These are phyloP conservation scores for Podaxis carcinomalis DNA, from an alignment of 768 basidiomycete genomes.

Conservation along the genomic window DNA sequence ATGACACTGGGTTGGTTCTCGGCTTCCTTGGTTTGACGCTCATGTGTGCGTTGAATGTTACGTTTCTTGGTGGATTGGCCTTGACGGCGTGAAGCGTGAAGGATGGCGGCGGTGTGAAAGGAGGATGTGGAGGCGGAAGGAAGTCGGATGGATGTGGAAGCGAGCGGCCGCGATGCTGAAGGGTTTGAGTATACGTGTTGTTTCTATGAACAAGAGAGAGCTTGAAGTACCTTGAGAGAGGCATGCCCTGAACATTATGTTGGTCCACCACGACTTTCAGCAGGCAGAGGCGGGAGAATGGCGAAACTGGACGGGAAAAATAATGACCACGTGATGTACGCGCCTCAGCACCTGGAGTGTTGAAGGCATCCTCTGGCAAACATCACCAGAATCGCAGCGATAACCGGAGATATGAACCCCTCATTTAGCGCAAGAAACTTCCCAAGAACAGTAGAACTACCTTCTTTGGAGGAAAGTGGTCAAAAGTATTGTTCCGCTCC, in stretches of 20 bases:
- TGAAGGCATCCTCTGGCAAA: no score
- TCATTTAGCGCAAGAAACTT: no score
- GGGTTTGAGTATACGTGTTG: slow-evolving; percentile 17
- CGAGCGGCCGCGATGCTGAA: background rate
- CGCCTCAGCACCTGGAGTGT: no score
- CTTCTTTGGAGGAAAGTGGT: no score
- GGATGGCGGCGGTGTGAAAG: slow-evolving; percentile 20
- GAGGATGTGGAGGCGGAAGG: slow-evolving; percentile 23
- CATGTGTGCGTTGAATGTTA: slow-evolving; percentile 36
- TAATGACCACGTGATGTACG: no score
- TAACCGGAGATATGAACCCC: no score
- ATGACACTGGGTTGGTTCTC: slow-evolving; percentile 59
- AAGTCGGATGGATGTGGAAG: slow-evolving; percentile 33
- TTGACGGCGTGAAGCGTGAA: slow-evolving; percentile 40
- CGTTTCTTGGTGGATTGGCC: slow-evolving; percentile 27
- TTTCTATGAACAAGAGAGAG: background rate
- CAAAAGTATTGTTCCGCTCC: no score
- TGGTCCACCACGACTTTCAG: background rate
- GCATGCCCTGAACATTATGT: slow-evolving; percentile 25
- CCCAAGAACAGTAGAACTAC: no score
- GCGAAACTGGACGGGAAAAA: background rate
- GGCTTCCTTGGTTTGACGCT: slow-evolving; percentile 32
- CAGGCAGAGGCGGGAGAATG: background rate
- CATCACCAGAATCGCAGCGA: no score
- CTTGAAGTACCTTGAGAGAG: slow-evolving; percentile 23